Conservation (phyloP, 1,284 basidiomycete species). For the Mycena sp. region DNA sequence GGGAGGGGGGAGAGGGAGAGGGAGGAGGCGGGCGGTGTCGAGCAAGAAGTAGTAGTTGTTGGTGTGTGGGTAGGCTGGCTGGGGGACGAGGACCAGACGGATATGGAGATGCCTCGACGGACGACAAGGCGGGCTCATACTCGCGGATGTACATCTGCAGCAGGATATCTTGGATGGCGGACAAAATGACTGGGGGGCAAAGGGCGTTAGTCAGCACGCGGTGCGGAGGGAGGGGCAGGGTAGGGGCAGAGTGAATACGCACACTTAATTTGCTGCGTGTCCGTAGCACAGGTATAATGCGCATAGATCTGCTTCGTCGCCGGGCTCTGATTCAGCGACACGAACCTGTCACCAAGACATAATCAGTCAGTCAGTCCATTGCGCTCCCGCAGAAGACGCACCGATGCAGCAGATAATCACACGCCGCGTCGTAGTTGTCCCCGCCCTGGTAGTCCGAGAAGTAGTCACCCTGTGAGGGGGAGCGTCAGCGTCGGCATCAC, state of each 20-base stretch:
- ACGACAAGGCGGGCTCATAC: constrained; percentile 61
- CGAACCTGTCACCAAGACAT: too few species aligned
- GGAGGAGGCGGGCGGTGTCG: too few species aligned
- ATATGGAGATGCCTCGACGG: background rate
- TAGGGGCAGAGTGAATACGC: too few species aligned
- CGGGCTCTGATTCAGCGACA: constrained; percentile 86
- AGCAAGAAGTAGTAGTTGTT: background rate
- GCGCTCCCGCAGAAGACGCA: too few species aligned
- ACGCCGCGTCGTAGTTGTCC: constrained; percentile 88
- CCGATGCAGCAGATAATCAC: constrained; percentile 86
- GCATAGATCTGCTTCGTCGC: constrained; percentile 88
- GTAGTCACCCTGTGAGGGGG: constrained; percentile 63
- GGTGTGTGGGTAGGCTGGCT: background rate
- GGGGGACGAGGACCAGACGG: background rate
- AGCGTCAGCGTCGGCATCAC: background rate
- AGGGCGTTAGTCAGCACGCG: constrained; percentile 14
- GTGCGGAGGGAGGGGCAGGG: background rate
- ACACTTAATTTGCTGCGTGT: constrained; percentile 91
- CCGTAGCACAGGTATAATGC: constrained; percentile 89
- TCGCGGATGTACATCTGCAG: constrained; percentile 86
- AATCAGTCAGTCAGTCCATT: too few species aligned
- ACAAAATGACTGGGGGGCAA: constrained; percentile 70
- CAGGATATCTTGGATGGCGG: constrained; percentile 85
- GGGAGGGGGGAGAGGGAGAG: too few species aligned
- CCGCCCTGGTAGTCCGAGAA: constrained; percentile 89